These are phyloP conservation scores for Leccinum obscurum DNA, from an alignment of 768 basidiomycete species.

Conservation along the genomic window DNA sequence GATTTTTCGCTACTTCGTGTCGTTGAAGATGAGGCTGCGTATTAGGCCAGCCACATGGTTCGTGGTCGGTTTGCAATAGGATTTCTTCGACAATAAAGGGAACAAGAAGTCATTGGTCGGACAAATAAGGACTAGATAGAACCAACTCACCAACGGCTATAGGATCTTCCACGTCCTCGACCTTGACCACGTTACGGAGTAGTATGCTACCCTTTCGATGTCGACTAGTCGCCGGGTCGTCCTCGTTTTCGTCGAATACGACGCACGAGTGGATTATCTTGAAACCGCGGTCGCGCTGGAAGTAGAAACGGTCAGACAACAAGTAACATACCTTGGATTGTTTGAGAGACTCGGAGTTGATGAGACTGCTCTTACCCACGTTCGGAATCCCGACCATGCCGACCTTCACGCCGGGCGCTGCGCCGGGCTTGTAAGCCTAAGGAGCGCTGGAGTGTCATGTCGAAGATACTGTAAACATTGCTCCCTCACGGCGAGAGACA, in stretches of 20 bases:
- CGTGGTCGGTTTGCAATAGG: constrained; percentile 63
- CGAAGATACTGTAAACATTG: too few relatives aligned
- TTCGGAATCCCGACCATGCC: constrained; percentile 98
- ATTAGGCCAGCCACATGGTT: constrained; percentile 26
- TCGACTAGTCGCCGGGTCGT: constrained; percentile 43
- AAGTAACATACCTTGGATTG: constrained; percentile 58
- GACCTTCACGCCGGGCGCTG: constrained; percentile 70
- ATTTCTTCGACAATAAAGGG: constrained; percentile 78
- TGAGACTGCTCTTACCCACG: constrained; percentile 93
- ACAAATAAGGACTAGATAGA: background rate
- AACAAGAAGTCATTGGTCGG: background rate
- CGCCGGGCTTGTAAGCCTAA: constrained; percentile 75
- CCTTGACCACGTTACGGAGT: constrained; percentile 84
- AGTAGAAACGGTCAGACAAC: background rate
- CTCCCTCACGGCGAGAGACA: too few relatives aligned
- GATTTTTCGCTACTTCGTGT: constrained; percentile 64
- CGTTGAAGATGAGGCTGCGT: constrained; percentile 70
- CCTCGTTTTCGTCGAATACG: constrained; percentile 82
- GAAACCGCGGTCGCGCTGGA: constrained; percentile 57
- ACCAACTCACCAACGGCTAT: constrained; percentile 73
- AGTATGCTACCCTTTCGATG: constrained; percentile 52
- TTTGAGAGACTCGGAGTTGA: constrained; percentile 77
- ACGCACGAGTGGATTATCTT: constrained; percentile 94
- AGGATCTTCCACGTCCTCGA: constrained; percentile 89
- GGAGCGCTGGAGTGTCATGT: constrained; percentile 54